These are phyloP conservation scores for Cinnamomum chago DNA, from an alignment of 164 flowering plant genomes.

Conservation along the genomic window DNA sequence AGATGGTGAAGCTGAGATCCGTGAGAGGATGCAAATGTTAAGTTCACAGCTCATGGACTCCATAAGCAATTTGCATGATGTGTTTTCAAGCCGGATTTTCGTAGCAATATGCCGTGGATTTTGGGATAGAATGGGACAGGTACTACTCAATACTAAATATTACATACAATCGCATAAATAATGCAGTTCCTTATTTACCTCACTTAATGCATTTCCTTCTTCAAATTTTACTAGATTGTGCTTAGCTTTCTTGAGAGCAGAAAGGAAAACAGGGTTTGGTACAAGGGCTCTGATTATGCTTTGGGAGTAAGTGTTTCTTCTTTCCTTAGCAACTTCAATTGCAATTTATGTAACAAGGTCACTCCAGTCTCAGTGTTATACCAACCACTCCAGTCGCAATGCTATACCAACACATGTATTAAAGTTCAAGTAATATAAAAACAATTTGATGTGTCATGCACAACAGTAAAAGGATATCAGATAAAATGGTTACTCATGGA, in stretches of 20 bases:
- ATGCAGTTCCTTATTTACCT: slow-evolving; percentile 29
- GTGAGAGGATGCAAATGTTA: slow-evolving; percentile 79
- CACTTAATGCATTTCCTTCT: slow-evolving; percentile 30
- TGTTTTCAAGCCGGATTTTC: slow-evolving; percentile 62
- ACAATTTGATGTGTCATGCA: not conserved
- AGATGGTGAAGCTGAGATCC: slow-evolving; percentile 84
- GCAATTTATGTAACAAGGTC: not conserved
- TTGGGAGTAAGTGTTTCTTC: slow-evolving; percentile 35
- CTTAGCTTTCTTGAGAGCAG: slow-evolving; percentile 42
- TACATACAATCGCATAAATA: not conserved
- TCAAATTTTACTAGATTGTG: slow-evolving; percentile 29
- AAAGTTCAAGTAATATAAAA: no score
- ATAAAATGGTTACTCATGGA: not conserved
- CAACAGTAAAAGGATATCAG: not conserved
- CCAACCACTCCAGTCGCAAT: not conserved
- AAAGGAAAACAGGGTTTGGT: slow-evolving; percentile 52
- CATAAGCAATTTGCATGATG: slow-evolving; percentile 73
- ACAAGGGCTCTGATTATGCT: slow-evolving; percentile 55
- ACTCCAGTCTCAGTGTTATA: not conserved
- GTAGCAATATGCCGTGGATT: slow-evolving; percentile 73
- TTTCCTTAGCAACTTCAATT: not conserved
- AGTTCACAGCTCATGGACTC: slow-evolving; percentile 60
- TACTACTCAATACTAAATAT: slow-evolving; percentile 12
- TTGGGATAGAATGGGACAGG: slow-evolving; percentile 98
- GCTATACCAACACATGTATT: no score